These are phyloP conservation scores for Crithidia sp. DNA, from an alignment of 208 protist genomes.

Conservation along the genomic window DNA sequence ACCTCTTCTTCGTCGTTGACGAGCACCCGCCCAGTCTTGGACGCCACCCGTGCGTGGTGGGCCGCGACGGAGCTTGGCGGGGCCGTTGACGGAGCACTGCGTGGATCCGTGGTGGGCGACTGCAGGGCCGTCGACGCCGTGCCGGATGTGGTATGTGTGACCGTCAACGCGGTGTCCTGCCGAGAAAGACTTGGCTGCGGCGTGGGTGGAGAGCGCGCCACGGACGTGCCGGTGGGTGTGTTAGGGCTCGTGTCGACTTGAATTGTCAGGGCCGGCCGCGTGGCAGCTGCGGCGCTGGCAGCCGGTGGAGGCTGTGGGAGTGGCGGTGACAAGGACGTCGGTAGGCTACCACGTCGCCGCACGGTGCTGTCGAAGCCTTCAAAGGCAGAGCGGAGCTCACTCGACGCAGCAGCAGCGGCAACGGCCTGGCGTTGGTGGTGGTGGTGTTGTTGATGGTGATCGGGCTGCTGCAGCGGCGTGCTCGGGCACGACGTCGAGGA, in stretches of 20 bases:
- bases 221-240: not conserved
- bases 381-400: constrained; percentile 21
- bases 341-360: not conserved
- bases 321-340: not conserved
- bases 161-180: constrained; percentile 4
- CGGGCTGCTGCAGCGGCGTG: not conserved
- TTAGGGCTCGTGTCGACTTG: not conserved
- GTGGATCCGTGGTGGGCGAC: constrained; percentile 1
- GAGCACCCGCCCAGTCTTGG: constrained; percentile 37
- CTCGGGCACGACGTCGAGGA: constrained; percentile 10
- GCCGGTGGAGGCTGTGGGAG: not conserved
- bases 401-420: not conserved
- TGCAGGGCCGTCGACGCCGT: not conserved
- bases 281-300: not conserved
- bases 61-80: not conserved
- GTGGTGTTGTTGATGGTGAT: not conserved
- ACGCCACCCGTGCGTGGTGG: constrained; percentile 27
- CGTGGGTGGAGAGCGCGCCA: not conserved
- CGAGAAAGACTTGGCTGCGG: not conserved
- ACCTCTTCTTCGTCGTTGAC: constrained; percentile 41
- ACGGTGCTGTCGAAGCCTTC: constrained; percentile 23
- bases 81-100: not conserved
- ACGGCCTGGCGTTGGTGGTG: not conserved
- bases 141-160: not conserved
- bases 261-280: not conserved